These are phyloP conservation scores for Phytopythium aichiense DNA, from an alignment of 352 stramenopile species.

Conservation along the genomic window DNA sequence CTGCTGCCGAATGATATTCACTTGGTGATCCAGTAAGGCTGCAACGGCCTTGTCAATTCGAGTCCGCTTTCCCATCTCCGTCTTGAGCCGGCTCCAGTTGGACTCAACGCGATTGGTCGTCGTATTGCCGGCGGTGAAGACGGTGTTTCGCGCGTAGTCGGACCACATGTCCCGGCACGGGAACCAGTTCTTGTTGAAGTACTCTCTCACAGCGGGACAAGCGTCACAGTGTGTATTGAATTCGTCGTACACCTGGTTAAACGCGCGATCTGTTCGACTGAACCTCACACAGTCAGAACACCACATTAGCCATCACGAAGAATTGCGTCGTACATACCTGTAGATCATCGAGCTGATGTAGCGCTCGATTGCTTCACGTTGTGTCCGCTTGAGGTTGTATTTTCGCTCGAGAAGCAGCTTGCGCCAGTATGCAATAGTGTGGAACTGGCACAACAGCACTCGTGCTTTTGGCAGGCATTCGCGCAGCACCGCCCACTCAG, in stretches of 20 bases:
- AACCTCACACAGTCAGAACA: no score
- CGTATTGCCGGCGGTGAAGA: slow-evolving; percentile 9
- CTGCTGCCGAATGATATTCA: no score
- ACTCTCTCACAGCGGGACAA: slow-evolving; percentile 1
- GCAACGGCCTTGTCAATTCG: background rate
- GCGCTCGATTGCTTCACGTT: background rate
- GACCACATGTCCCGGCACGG: slow-evolving; percentile 9
- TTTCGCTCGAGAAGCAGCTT: background rate
- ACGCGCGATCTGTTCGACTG: no score
- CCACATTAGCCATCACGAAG: background rate
- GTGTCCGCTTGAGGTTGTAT: background rate
- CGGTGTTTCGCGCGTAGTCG: background rate
- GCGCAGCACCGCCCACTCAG: slow-evolving; percentile 8
- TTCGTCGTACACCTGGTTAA: no score
- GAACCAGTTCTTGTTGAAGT: slow-evolving; percentile 10
- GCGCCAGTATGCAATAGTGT: background rate
- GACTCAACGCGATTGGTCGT: slow-evolving; percentile 11
- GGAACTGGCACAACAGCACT: slow-evolving; percentile 5
- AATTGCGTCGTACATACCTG: no score
- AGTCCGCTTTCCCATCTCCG: slow-evolving; percentile 4
- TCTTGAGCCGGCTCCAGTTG: slow-evolving; percentile 10
- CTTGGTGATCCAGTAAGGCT: background rate
- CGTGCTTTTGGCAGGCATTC: background rate
- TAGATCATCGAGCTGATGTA: background rate
- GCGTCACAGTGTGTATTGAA: no score